A percentile compares a stretch with the other conserved stretches of the same genome.
phyloP scores from a whole-genome alignment of 2,329 filamentous ascomycete species.

The Clonostachys chloroleuca region DNA sequence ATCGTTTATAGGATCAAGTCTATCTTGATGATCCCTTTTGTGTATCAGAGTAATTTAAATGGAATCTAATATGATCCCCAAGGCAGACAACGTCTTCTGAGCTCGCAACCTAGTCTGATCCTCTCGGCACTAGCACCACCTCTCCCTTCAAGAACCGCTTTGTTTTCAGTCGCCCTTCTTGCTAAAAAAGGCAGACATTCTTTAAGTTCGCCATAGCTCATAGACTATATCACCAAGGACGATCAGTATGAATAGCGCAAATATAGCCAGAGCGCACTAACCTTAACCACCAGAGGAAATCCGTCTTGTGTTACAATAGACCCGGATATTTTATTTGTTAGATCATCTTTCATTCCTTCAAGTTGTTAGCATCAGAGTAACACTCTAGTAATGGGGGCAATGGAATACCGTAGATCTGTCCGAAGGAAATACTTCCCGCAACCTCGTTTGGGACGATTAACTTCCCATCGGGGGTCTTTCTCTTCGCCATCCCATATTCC shows the following conservation, averaged over 20 bases:
- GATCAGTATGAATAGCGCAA: too few relatives aligned
- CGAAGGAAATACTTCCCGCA: slow-evolving; percentile 2
- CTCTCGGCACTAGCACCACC: not conserved
- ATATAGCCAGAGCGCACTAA: not conserved
- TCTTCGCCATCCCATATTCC: not conserved
- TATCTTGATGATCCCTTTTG: too few relatives aligned
- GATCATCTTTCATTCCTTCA: slow-evolving; percentile 8
- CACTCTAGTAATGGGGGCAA: too few relatives aligned
- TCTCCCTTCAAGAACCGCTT: not conserved
- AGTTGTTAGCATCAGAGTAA: not conserved
- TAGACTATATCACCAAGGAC: not conserved
- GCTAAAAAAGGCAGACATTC: not conserved
- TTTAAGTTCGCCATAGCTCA: not conserved
- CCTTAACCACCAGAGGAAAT: slow-evolving; percentile 9
- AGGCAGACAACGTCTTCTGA: not conserved
- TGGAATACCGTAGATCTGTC: not conserved
- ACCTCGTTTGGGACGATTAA: not conserved
- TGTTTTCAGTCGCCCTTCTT: not conserved
- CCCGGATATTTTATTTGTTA: slow-evolving; percentile 9
- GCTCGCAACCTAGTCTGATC: not conserved
- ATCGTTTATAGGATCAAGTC: too few relatives aligned
- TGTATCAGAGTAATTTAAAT: too few relatives aligned
- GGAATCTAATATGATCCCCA: too few relatives aligned
- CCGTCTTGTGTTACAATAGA: slow-evolving; percentile 4
- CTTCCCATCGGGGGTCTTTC: not conserved